Evolutionary conservation across 2,329 filamentous ascomycete species (phyloP), one percentile per base, ranked within the genome.

Genomic region (Cladosporium halotolerans): DNA sequence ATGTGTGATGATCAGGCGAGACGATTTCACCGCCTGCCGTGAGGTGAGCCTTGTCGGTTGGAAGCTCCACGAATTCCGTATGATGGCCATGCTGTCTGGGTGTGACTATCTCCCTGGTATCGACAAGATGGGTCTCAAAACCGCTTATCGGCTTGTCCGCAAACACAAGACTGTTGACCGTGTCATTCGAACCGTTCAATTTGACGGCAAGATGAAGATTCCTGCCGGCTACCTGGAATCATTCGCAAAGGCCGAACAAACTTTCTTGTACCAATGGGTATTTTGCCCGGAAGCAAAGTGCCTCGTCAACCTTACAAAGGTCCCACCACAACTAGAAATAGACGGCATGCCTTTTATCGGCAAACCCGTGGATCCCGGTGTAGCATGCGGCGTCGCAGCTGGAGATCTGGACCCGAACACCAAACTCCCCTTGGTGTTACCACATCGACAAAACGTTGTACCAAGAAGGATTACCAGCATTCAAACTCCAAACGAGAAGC

Each of bases 1-100:
- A 57, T 96, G 91, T 65, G 79, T 97, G 57, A 91, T 96, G 73
- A 87, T 99, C 67, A 89, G 89, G 63, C 86, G 93, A 33, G 82
- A 82, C 11, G 88, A 96, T 66, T 97, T 99, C 66, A 87, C 88
- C 49, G 84, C 88, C 31, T 95, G 89, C 60, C 85, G 88, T 46
- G 93, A 96, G 60, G 80, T 97, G 45, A 95, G 86, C 51, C 73
- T 99, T 39, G 86, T 89, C 3, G 92, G 91, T 7, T 99, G 92
- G 92, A 87, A 88, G 2, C 92, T 97, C 68, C 77, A 79, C 9
- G 89, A 96, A 61, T 99, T 99, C 63, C 82, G 93, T 55, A 84
- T 84, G 50, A 99, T 99, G 93, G 89, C 91, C 39, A 99, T 99
- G 60, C 73, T 99, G 55, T 96, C 90, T 66, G 93, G 93, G 7